These are phyloP conservation scores for Zoysia pacifica DNA, from an alignment of 176 grass and related monocot species.

Conservation along the genomic window DNA sequence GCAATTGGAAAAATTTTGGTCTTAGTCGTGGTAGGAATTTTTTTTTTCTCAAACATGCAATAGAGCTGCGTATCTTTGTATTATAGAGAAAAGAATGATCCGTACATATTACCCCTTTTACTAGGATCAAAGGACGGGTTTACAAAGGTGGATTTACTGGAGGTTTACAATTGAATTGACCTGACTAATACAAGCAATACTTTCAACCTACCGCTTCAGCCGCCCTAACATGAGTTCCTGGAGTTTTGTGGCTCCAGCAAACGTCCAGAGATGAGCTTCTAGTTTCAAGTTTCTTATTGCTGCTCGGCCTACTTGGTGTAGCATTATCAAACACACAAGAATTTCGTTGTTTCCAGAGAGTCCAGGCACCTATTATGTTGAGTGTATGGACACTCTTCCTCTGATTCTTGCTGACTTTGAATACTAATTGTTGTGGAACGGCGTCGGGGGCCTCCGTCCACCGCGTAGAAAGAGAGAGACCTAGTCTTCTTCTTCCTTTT, in stretches of 20 bases:
- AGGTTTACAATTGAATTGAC: no score
- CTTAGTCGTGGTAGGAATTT: conserved; percentile 5
- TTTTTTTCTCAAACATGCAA: not conserved
- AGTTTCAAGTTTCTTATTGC: not conserved
- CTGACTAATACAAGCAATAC: no score
- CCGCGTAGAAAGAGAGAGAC: no score
- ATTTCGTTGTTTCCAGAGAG: not conserved
- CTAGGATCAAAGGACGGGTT: not conserved
- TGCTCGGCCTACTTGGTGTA: not conserved
- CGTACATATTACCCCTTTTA: not conserved
- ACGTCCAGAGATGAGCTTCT: not conserved
- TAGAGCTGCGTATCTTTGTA: not conserved
- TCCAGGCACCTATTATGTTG: not conserved
- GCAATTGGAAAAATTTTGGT: not conserved
- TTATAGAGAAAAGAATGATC: not conserved
- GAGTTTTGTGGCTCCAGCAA: no score
- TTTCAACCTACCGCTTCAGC: no score
- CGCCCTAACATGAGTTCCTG: no score
- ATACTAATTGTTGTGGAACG: no score
- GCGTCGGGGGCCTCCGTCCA: no score
- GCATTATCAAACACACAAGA: not conserved
- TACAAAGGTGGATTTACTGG: no score
- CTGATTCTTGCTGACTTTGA: not conserved
- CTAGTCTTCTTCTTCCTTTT: no score
- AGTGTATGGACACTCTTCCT: not conserved